Base-by-base conservation (phyloP, 768 basidiomycete genomes). In the Suillus americanus region DNA sequence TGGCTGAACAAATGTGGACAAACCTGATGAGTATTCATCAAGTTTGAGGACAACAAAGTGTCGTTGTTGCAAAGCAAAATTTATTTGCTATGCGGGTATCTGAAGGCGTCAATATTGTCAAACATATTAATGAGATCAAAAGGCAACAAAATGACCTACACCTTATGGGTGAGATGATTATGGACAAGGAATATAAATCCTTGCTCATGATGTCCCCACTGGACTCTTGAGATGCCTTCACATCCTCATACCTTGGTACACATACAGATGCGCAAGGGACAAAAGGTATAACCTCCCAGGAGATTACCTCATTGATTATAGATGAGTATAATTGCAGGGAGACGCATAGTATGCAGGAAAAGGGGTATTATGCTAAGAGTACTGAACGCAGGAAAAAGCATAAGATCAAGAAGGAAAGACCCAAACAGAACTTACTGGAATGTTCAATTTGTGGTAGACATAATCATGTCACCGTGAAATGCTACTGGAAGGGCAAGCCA, bases 21-120 rank as follows among this genome's bases (percentile, higher is more conserved):
- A 62, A 48, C 23, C 35, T 65, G 8, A 46, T 40, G 20, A 6
- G 16, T 3, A 37, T 62, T 4, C 56, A 65, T 60, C 56, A 65
- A 38, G 35, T 25, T 18, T 6, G 16, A 25, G 62, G 65, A 12
- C 55, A 62, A 33, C 65, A 62, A n/a, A 48, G 28, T 16, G 35
- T 64, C 16, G 46, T 41, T 1, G 37, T 43, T 5, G 13, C 33
- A 1, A 64, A 46, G 25, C 30, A 13, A n/a, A 48, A 30, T 43
- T 40, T 64, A 3, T 64, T 48, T 33, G 13, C 10, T 8, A 16
- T 25, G 12, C 10, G 20, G 2, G 55, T n/a, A 8, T 8, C 28
- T 20, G 62, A 65, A 3, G 37, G 35, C 1, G 38, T 23, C 10
- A 51, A 65, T 37, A 40, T 65, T 3, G 9, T 14, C 5, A 9